phyloP scores from a whole-genome alignment of 805 yeast species.

The Starmerella apicola region DNA sequence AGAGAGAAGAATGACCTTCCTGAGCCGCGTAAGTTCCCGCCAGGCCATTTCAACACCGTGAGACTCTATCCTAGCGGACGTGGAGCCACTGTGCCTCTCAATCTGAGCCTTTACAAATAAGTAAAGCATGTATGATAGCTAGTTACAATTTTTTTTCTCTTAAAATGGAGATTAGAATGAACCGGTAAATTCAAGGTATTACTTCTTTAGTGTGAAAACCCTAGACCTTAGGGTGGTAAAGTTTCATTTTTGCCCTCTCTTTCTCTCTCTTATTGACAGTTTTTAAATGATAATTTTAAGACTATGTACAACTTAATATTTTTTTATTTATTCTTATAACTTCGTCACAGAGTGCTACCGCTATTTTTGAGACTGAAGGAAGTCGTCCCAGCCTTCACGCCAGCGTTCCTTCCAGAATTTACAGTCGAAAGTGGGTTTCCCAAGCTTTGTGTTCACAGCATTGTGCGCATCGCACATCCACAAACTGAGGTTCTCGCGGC shows the following conservation, averaged over 20 bases:
- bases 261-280: constrained; percentile 1
- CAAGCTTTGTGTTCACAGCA: constrained; percentile 74
- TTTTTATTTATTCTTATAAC: too few species aligned
- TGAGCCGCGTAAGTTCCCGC: constrained; percentile 47
- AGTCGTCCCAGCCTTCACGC: constrained; percentile 84
- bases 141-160: too few species aligned
- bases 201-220: too few species aligned
- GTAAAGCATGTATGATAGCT: background rate
- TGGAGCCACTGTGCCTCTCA: constrained; percentile 81
- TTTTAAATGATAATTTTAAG: background rate
- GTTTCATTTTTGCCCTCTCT: too few species aligned
- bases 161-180: too few species aligned
- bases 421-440: constrained; percentile 80
- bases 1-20: constrained; percentile 60
- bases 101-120: constrained; percentile 34
- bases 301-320: constrained; percentile 5
- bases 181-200: too few species aligned
- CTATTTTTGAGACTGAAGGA: constrained; percentile 4
- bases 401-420: constrained; percentile 85
- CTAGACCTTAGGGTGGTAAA: too few species aligned
- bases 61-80: constrained; percentile 92
- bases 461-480: constrained; percentile 97
- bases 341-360: too few species aligned
- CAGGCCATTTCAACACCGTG: constrained; percentile 43
- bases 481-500: constrained; percentile 64